Percentiles rank a stretch among this genome's conserved stretches.
Evolutionary conservation across 345 rosid species (phyloP).

Genomic region (Chamaenerion angustifolium): DNA sequence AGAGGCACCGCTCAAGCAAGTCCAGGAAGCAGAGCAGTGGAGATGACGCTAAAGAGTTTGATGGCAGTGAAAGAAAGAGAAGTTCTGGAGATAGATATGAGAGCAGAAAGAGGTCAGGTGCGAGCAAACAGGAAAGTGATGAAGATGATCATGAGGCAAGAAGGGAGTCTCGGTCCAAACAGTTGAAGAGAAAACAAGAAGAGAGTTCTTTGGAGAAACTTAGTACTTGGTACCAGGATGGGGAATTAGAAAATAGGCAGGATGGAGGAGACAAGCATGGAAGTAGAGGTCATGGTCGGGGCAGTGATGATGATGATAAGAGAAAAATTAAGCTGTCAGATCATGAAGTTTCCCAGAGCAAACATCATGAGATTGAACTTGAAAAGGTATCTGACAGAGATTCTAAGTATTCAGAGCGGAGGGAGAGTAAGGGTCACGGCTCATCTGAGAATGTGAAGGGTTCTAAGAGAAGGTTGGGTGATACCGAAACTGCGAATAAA

Average conservation of each 20-base stretch:
- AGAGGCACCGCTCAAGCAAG: slow-evolving; percentile 52
- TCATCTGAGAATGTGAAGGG: slow-evolving; percentile 43
- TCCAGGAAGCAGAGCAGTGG: slow-evolving; percentile 40
- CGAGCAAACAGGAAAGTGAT: slow-evolving; percentile 37
- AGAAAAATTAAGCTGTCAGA: slow-evolving; percentile 44
- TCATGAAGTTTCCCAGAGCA: slow-evolving; percentile 37
- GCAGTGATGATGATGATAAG: slow-evolving; percentile 38
- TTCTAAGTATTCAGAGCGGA: slow-evolving; percentile 46
- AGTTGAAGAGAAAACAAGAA: slow-evolving; percentile 68
- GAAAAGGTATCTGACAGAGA: slow-evolving; percentile 50
- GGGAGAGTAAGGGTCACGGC: slow-evolving; percentile 61
- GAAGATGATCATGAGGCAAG: slow-evolving; percentile 53
- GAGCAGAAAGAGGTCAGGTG: slow-evolving; percentile 48
- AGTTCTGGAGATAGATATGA: slow-evolving; percentile 48
- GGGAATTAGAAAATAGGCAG: slow-evolving; percentile 52
- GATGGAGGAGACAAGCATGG: slow-evolving; percentile 53
- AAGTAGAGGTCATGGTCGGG: slow-evolving; percentile 28
- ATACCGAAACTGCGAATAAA: slow-evolving; percentile 31
- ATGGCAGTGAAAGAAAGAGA: slow-evolving; percentile 39
- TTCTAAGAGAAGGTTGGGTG: slow-evolving; percentile 89
- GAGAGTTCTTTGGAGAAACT: slow-evolving; percentile 82
- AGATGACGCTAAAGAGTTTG: slow-evolving; percentile 42
- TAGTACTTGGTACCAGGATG: slow-evolving; percentile 89
- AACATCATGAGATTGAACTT: slow-evolving; percentile 37
- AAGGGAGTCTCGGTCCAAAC: slow-evolving; percentile 36